Percentiles rank a stretch among this genome's conserved stretches.
Evolutionary conservation across 345 rosid species (phyloP).

Genomic region (Xanthoceras sorbifolium): DNA sequence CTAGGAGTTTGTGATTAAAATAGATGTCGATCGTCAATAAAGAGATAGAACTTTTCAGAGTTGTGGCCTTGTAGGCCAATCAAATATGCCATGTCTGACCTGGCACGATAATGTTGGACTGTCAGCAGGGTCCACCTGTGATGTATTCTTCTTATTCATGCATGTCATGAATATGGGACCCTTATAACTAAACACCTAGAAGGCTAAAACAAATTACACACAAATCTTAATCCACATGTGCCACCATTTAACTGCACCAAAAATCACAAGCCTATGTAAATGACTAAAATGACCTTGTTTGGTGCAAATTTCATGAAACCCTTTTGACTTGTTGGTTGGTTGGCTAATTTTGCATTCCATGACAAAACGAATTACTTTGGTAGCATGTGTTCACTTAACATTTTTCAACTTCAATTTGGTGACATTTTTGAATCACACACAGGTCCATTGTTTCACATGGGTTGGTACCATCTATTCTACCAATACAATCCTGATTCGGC

Average conservation of each 20-base stretch:
- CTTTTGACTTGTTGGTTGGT: neutral
- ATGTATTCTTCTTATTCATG: neutral
- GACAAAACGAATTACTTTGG: neutral
- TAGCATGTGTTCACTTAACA: neutral
- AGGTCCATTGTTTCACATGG: constrained; percentile 81
- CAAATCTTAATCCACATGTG: neutral
- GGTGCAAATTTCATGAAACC: too few relatives aligned
- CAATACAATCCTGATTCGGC: constrained; percentile 94
- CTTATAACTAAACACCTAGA: neutral
- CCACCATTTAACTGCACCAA: neutral
- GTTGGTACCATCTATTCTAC: constrained; percentile 95
- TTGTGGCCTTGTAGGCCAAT: constrained; percentile 14
- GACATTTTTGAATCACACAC: neutral
- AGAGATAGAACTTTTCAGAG: neutral
- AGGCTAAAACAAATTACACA: neutral
- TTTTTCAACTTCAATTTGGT: neutral
- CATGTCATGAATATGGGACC: neutral
- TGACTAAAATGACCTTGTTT: too few relatives aligned
- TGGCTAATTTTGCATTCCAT: neutral
- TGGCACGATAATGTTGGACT: constrained; percentile 1
- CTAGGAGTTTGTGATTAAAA: too few relatives aligned
- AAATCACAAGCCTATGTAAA: too few relatives aligned
- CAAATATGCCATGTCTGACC: neutral
- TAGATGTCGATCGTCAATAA: neutral
- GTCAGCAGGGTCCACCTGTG: neutral